Evolutionary conservation across 495 filamentous ascomycete genomes (phyloP), one percentile per base, ranked within the genome.

Genomic region (Achaetomiella virescens): DNA sequence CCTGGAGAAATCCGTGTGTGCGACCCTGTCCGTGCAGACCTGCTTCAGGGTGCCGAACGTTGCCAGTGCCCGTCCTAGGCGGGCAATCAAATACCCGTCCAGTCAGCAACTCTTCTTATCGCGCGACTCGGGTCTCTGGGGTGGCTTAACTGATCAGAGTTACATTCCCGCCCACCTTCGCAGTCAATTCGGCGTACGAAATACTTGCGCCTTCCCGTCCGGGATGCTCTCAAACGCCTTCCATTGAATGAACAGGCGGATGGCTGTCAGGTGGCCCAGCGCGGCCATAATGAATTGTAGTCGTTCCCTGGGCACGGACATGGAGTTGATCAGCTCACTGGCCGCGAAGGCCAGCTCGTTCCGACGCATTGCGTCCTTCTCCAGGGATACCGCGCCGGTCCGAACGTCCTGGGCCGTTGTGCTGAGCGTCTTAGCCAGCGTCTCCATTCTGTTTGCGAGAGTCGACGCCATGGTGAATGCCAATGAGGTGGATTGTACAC

Each of bases 191-290:
- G 8, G 25, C 18, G 49, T 66, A 66, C 12, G 65, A 61, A 24
- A 66, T 65, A 11, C 45, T 35, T 29, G 59, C 11, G 22, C 48
- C 8, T 51, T 58, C 2, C 52, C 54, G 0, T 25, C 17, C 2
- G 69, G 69, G 31, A 72, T 69, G 6, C 50, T 53, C 10, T 66
- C 61, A 37, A 69, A 72, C 15, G 62, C 59, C 35, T 60, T 60
- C 66, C 67, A 72, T 43, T 68, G 52, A 47, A 65, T 60, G 42
- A 65, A 72, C 21, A 67, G 61, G 22, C 61, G 57, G 17, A 61
- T 48, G 17, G 52, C 55, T 1, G 55, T 43, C 25, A 61, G 27
- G 49, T 66, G 60, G 29, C 48, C 46, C 10, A 66, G 14, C 37
- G 17, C 27, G 3, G 52, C 15, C 24, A 53, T 17, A 20, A 61